These are phyloP conservation scores for Pluteus cervinus DNA, from an alignment of 768 basidiomycete species.

Conservation along the genomic window DNA sequence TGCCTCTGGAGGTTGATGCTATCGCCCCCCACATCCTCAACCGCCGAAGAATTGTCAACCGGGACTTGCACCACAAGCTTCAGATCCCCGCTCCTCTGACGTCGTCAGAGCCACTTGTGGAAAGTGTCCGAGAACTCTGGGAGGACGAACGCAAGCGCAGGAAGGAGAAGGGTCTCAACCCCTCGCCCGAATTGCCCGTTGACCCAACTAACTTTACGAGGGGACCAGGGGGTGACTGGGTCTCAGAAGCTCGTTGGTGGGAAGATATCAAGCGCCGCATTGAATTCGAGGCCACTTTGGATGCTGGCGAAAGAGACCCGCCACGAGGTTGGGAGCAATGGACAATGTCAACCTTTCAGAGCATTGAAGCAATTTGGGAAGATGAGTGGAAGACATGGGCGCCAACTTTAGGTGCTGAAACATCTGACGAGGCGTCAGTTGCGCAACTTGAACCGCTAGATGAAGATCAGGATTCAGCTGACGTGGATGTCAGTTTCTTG, in stretches of 20 bases:
- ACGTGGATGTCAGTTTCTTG: no score
- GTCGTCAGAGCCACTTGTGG: conserved; percentile 68
- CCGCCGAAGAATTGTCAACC: conserved; percentile 54
- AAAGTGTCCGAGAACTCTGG: conserved; percentile 92
- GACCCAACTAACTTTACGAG: conserved; percentile 63
- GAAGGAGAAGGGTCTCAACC: conserved; percentile 54
- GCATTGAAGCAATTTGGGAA: conserved; percentile 84
- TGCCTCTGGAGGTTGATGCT: conserved; percentile 78
- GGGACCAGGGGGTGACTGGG: conserved; percentile 56
- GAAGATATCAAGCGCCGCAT: conserved; percentile 63
- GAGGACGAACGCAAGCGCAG: conserved; percentile 88
- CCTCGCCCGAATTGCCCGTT: conserved; percentile 68
- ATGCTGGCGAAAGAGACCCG: conserved; percentile 12
- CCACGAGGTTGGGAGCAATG: conserved; percentile 56
- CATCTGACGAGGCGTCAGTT: neutral
- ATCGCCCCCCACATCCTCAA: conserved; percentile 83
- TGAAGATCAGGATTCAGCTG: conserved; percentile 26
- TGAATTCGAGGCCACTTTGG: conserved; percentile 35
- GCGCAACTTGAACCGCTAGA: conserved; percentile 17
- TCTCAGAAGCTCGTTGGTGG: conserved; percentile 71
- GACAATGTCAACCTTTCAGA: conserved; percentile 88
- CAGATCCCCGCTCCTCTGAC: conserved; percentile 52
- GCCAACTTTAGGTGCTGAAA: no score
- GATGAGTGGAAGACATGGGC: conserved; percentile 52
- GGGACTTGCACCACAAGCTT: conserved; percentile 61